Conservation (phyloP, 2,329 filamentous ascomycete genomes). For the Neopestalotiopsis sp. region DNA sequence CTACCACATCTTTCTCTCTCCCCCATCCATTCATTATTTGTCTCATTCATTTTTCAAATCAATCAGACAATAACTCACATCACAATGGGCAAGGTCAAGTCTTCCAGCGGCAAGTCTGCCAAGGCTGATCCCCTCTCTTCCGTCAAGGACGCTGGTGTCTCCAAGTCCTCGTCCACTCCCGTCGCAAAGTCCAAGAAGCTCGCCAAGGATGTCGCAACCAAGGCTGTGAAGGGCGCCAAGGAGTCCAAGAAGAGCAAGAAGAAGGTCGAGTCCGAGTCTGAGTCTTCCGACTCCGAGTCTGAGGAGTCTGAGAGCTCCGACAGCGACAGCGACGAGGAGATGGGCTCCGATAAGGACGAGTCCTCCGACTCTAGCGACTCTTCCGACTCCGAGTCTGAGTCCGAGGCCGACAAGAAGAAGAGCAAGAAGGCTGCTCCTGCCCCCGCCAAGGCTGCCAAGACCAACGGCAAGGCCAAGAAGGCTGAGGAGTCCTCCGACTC, state of each 20-base stretch:
- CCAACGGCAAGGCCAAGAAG: constrained; percentile 41
- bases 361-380: constrained; percentile 37
- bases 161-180: constrained; percentile 51
- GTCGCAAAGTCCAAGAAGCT: constrained; percentile 59
- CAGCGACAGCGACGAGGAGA: constrained; percentile 24
- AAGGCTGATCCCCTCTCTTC: constrained; percentile 57
- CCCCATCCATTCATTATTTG: constrained; percentile 22
- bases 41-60: constrained; percentile 23
- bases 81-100: constrained; percentile 72
- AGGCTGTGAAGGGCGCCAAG: constrained; percentile 43
- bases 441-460: constrained; percentile 27
- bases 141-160: constrained; percentile 71
- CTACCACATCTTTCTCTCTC: constrained; percentile 25
- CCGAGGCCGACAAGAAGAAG: constrained; percentile 35
- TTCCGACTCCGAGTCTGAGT: constrained; percentile 32
- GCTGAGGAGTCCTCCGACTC: constrained; percentile 38
- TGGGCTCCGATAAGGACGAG: constrained; percentile 33
- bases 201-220: constrained; percentile 64
- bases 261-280: constrained; percentile 43
- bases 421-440: constrained; percentile 18
- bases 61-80: constrained; percentile 25
- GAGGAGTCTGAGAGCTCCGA: constrained; percentile 28
- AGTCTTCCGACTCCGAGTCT: constrained; percentile 42
- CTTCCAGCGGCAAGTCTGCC: constrained; percentile 58
- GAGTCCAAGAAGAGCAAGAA: constrained; percentile 45